phyloP scores from a whole-genome alignment of 2,329 filamentous ascomycete genomes.

The Trichoderma sp. region DNA sequence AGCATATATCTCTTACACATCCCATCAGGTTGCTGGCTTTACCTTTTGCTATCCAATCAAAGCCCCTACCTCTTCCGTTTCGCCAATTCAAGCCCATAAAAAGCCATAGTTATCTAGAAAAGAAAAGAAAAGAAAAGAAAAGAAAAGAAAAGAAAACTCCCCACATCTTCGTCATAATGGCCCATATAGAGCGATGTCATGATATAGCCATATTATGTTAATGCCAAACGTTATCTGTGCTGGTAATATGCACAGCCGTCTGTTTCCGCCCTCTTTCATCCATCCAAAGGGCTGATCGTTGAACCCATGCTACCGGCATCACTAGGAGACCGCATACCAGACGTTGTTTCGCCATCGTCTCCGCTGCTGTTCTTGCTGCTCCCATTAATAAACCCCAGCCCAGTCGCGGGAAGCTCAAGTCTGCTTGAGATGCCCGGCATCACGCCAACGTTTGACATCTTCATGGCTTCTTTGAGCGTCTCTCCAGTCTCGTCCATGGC shows the following conservation, averaged over 20 bases:
- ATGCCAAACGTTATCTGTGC: background rate
- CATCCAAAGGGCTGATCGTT: slow-evolving; percentile 33
- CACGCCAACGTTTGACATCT: slow-evolving; percentile 53
- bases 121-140: background rate
- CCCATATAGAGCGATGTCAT: background rate
- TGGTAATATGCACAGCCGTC: background rate
- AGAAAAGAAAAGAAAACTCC: background rate
- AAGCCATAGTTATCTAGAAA: slow-evolving; percentile 2
- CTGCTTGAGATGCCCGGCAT: slow-evolving; percentile 37
- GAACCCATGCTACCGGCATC: slow-evolving; percentile 43
- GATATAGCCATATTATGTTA: background rate
- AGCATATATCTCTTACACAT: slow-evolving; percentile 8
- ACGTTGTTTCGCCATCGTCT: slow-evolving; percentile 41
- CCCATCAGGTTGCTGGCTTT: slow-evolving; percentile 3
- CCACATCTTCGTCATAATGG: background rate
- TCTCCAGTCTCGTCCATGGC: slow-evolving; percentile 86
- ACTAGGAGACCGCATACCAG: slow-evolving; percentile 42
- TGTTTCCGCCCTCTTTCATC: background rate
- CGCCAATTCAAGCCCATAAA: slow-evolving; percentile 16
- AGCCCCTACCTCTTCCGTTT: slow-evolving; percentile 9
- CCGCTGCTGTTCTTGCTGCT: slow-evolving; percentile 34
- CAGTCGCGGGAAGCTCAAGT: slow-evolving; percentile 37
- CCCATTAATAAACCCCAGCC: slow-evolving; percentile 35
- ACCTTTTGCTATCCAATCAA: slow-evolving; percentile 1
- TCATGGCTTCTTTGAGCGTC: slow-evolving; percentile 72